Evolutionary conservation across 1,139 yeast genomes (phyloP).

Genomic region (Suzukiozyma palmioleophila): DNA sequence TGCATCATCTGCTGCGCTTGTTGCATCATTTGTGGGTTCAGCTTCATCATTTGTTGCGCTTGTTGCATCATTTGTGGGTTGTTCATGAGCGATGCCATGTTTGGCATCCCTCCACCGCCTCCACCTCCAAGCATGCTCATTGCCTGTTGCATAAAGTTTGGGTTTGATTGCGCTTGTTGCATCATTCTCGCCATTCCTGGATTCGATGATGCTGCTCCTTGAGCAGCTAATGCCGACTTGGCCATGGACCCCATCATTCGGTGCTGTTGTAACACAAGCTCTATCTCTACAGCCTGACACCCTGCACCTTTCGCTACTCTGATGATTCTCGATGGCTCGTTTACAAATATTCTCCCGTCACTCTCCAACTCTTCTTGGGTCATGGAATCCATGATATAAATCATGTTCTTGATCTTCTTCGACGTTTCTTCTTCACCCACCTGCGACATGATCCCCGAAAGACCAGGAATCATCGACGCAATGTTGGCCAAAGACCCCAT

Average conservation of each 20-base stretch:
- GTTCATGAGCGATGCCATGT: conserved; percentile 51
- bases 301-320: conserved; percentile 98
- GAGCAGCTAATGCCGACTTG: conserved; percentile 58
- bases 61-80: conserved; percentile 40
- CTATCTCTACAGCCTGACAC: conserved; percentile 87
- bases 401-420: conserved; percentile 78
- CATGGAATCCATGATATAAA: conserved; percentile 94
- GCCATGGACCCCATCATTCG: conserved; percentile 96
- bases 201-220: conserved; percentile 38
- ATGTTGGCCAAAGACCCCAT: conserved; percentile 95
- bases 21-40: conserved; percentile 70
- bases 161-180: conserved; percentile 48
- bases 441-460: conserved; percentile 78
- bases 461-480: conserved; percentile 95
- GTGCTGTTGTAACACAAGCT: conserved; percentile 87
- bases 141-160: conserved; percentile 54
- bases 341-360: conserved; percentile 78
- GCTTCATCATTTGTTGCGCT: conserved; percentile 60
- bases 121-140: conserved; percentile 55
- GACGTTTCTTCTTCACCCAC: conserved; percentile 90
- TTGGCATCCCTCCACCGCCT: conserved; percentile 51
- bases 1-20: conserved; percentile 53
- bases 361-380: conserved; percentile 86
- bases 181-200: conserved; percentile 41
- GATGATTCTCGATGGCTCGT: conserved; percentile 80